A percentile compares a stretch with the other conserved stretches of the same genome.
Evolutionary conservation across 192 early-diverging fungal species (phyloP).

Genomic region (Lobulomyces angularis): DNA sequence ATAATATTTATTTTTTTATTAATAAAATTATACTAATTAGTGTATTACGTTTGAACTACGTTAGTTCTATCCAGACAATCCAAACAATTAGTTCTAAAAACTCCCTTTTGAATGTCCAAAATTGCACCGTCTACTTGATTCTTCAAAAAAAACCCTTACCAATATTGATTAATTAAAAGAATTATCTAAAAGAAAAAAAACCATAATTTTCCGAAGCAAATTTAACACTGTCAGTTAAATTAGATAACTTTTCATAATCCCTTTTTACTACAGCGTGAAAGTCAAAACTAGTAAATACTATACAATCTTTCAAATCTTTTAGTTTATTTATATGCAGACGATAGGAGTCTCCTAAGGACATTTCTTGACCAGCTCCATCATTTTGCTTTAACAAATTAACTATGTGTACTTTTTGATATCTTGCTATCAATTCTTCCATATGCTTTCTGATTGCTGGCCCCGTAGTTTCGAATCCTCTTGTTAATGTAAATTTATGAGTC

Average conservation of each 20-base stretch:
- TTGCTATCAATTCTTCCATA: conserved; percentile 44
- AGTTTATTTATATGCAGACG: conserved; percentile 9
- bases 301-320: conserved; percentile 19
- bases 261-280: conserved; percentile 68
- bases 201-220: conserved; percentile 39
- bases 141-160: conserved; percentile 59
- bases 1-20: no score
- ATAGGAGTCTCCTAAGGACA: conserved; percentile 46
- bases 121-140: conserved; percentile 44
- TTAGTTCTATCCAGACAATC: conserved; percentile 87
- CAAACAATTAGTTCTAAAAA: conserved; percentile 81
- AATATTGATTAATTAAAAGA: no score
- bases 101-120: conserved; percentile 61
- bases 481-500: conserved; percentile 71
- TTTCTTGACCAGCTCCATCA: conserved; percentile 51
- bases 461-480: conserved; percentile 68
- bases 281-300: conserved; percentile 68
- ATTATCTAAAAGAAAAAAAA: no score
- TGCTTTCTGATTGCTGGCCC: conserved; percentile 61
- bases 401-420: conserved; percentile 64
- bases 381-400: conserved; percentile 68
- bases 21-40: no score
- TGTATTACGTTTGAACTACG: conserved; percentile 58
- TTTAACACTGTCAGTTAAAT: conserved; percentile 37
- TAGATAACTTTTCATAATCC: no score